A percentile compares a stretch with the other conserved stretches of the same genome.
Evolutionary conservation across 2,329 filamentous ascomycete species (phyloP).

Genomic region (Aureobasidium sp.): DNA sequence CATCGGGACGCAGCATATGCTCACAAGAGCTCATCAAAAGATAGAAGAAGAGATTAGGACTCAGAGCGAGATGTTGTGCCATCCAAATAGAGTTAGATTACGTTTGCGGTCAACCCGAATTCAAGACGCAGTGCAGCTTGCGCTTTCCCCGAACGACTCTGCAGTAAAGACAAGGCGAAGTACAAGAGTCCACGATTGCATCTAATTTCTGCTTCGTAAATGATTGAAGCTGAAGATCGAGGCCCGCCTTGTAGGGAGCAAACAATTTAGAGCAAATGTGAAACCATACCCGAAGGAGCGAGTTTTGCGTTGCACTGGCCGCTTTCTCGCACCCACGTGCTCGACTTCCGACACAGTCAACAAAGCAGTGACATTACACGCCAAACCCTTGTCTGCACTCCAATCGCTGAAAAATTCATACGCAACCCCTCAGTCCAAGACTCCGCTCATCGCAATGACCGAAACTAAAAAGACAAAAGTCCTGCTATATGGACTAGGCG

Average conservation of each 20-base stretch:
- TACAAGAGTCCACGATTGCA: neutral
- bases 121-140: neutral
- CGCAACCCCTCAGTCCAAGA: neutral
- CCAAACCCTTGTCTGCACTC: neutral
- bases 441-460: neutral
- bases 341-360: neutral
- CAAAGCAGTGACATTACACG: neutral
- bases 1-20: no score
- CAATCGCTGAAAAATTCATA: neutral
- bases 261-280: neutral
- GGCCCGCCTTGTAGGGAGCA: neutral
- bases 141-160: neutral
- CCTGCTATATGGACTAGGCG: slow-evolving; percentile 46
- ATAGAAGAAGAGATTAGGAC: no score
- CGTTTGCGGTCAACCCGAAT: neutral
- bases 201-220: neutral
- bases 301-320: slow-evolving; percentile 2
- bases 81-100: no score
- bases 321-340: neutral
- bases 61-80: neutral
- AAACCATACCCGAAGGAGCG: neutral
- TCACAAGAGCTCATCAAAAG: no score
- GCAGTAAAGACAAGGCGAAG: neutral
- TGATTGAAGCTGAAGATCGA: neutral
- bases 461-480: slow-evolving; percentile 24